phyloP scores from a whole-genome alignment of 2,329 filamentous ascomycete genomes.

The Ceratocystis diversiconidia region DNA sequence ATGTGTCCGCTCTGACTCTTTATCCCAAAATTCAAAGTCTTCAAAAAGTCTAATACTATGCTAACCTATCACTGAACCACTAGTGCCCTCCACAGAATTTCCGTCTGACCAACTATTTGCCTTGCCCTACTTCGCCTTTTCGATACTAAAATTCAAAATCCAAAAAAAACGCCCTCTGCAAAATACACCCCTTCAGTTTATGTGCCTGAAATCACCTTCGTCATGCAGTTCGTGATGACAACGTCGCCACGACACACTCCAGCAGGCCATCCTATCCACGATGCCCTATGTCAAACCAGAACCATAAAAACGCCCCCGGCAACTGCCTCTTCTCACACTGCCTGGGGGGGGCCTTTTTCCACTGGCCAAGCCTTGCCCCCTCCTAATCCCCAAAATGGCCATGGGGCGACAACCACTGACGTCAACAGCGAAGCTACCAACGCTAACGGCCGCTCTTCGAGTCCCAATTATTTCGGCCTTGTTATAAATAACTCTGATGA shows the following conservation, averaged over 20 bases:
- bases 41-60: too few relatives aligned
- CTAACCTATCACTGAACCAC: background rate
- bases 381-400: background rate
- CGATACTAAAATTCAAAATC: background rate
- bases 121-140: background rate
- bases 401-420: background rate
- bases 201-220: background rate
- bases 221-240: constrained; percentile 15
- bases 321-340: constrained; percentile 30
- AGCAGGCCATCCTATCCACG: constrained; percentile 2
- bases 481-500: constrained; percentile 47
- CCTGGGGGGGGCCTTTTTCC: constrained; percentile 2
- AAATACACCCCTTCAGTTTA: background rate
- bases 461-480: constrained; percentile 81
- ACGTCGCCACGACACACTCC: constrained; percentile 13
- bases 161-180: background rate
- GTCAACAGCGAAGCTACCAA: background rate
- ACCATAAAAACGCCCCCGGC: constrained; percentile 32
- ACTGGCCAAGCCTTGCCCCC: background rate
- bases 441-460: constrained; percentile 29
- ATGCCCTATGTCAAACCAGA: constrained; percentile 1
- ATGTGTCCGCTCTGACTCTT: background rate
- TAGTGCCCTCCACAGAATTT: background rate
- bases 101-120: background rate
- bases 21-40: background rate